Evolutionary conservation across 2,329 filamentous ascomycete species (phyloP).

Genomic region (Xylariaceae sp.): DNA sequence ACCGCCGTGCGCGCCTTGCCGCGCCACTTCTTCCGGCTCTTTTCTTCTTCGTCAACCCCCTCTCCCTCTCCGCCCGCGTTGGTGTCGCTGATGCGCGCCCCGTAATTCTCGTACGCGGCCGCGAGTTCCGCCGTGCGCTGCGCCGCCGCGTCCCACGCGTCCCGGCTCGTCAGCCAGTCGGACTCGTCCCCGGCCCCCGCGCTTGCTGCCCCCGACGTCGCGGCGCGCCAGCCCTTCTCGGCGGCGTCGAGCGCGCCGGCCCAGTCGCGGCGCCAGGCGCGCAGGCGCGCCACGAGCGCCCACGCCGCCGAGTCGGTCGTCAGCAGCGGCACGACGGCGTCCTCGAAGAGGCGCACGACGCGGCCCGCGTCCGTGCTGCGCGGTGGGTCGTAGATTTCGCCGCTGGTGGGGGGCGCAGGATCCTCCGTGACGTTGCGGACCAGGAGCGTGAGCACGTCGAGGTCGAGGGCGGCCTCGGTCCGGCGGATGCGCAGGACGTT

Average conservation of each 20-base stretch:
- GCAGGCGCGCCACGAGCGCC: constrained; percentile 63
- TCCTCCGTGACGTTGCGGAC: constrained; percentile 56
- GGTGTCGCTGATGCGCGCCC: constrained; percentile 56
- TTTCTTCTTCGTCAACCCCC: too few species aligned
- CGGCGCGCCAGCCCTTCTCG: constrained; percentile 83
- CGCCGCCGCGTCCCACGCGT: constrained; percentile 66
- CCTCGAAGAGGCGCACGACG: constrained; percentile 66
- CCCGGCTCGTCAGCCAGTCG: constrained; percentile 49
- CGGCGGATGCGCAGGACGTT: constrained; percentile 70
- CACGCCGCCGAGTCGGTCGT: constrained; percentile 72
- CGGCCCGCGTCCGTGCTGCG: constrained; percentile 55
- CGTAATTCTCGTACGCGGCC: constrained; percentile 74
- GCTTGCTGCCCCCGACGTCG: constrained; percentile 40
- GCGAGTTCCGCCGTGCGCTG: constrained; percentile 74
- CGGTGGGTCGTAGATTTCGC: constrained; percentile 31
- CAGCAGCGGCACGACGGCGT: constrained; percentile 71
- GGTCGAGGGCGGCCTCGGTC: constrained; percentile 72
- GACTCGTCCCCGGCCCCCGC: constrained; percentile 27
- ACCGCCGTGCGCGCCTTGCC: constrained; percentile 83
- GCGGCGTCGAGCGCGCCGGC: constrained; percentile 69
- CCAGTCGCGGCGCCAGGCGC: constrained; percentile 66
- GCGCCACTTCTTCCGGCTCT: too few species aligned
- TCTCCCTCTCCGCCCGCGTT: too few species aligned
- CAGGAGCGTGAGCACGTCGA: constrained; percentile 62
- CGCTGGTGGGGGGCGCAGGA: constrained; percentile 15